Percentiles rank a stretch among this genome's conserved stretches.
Evolutionary conservation across 139 green algal genomes (phyloP).

Genomic region (Chlorella vulgaris): DNA sequence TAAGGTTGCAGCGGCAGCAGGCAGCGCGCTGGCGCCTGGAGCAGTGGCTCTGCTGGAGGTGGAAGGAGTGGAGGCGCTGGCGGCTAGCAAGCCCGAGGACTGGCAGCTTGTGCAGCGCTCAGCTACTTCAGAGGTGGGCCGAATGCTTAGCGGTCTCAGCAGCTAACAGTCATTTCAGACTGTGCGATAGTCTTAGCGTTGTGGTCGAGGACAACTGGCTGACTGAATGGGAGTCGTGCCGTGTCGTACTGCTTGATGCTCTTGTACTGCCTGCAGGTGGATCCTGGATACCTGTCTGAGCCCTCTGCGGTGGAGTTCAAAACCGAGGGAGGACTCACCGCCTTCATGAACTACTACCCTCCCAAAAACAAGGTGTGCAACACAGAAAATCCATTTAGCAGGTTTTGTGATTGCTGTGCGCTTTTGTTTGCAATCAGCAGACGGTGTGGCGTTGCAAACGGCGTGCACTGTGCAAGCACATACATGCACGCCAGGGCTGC

Average conservation of each 20-base stretch:
- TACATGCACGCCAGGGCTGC: too few species aligned
- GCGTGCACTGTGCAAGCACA: too few species aligned
- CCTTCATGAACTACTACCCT: conserved; percentile 71
- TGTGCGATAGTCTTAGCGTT: too few species aligned
- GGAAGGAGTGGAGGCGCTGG: conserved; percentile 30
- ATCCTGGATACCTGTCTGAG: conserved; percentile 56
- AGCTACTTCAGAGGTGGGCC: background rate
- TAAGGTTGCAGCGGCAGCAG: background rate
- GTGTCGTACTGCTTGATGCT: too few species aligned
- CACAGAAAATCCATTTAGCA: background rate
- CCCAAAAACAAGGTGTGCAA: conserved; percentile 54
- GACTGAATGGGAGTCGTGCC: too few species aligned
- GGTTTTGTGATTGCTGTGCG: too few species aligned
- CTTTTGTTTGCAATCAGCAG: too few species aligned
- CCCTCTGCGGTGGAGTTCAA: conserved; percentile 62
- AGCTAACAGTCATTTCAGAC: too few species aligned
- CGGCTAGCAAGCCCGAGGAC: conserved; percentile 29
- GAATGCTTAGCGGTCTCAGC: too few species aligned
- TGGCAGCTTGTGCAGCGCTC: conserved; percentile 25
- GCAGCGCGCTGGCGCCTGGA: conserved; percentile 35
- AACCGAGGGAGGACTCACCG: conserved; percentile 58
- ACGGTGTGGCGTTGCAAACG: too few species aligned
- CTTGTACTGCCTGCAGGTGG: conserved; percentile 34
- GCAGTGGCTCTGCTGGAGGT: conserved; percentile 51
- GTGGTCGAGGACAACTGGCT: background rate